Base-by-base conservation (phyloP, 1,284 basidiomycete species). In the Tylopilus orsonianus region DNA sequence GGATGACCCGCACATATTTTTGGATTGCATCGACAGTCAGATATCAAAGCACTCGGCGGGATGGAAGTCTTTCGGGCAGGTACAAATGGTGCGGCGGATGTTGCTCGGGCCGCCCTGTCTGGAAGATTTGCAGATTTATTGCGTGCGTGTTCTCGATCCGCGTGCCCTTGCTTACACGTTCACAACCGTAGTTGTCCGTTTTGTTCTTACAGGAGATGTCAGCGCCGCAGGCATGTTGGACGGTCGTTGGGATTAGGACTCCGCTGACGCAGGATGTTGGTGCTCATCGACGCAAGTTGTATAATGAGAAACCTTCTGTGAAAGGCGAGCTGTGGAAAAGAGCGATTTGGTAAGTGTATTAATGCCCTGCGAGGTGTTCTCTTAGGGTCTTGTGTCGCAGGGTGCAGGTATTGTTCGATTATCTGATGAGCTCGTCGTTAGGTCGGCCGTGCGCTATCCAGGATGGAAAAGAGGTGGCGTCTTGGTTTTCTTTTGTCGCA, bases 381-480 rank as follows among this genome's bases (percentile, higher is more conserved):
- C 50, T 14, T 9, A 20, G 13, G 24, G 3, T 27, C 16, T 22
- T 19, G 33, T 24, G 32, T 46, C 7, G 23, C 13, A 42, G 83
- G 84, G 73, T 80, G 4, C 71, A 89, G 0, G 75, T 87, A 2
- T 70, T 72, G 22, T 68, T 85, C 55, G 87, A 90, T 61, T 73
- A 87, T 34, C 66, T 76, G 47, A 74, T 81, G 46, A 89, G 88
- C 56, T 77, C 85, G 4, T 78, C 78, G 1, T 73, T 94, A 16
- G 93, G 92, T 9, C 73, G 92, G 20, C 88, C 91, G 0, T 85
- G 88, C 61, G 86, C 86, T 3, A 82, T 93, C 37, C 87, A 91
- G 50, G 90, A 93, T 52, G 89, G n/a, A n/a, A n/a, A 92, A 63
- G 92, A 93, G 87, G 89, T 56, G 22, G 82, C n/a, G n/a, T 72